phyloP scores from a whole-genome alignment of 305 asterid species.

The Solanum aculeatissimum region DNA sequence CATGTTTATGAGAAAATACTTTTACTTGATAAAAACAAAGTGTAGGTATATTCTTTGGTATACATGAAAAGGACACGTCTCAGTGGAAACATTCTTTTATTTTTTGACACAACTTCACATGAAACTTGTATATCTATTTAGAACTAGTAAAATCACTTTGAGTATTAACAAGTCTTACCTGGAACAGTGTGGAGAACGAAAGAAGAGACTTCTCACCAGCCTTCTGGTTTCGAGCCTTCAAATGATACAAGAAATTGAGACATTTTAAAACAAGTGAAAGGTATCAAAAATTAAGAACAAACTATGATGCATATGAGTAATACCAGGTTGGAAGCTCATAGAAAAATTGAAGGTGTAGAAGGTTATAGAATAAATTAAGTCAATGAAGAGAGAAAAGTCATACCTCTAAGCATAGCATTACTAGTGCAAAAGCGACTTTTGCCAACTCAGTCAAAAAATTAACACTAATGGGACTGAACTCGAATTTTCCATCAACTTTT shows the following conservation, averaged over 20 bases:
- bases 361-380: neutral
- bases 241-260: neutral
- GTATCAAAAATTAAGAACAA: neutral
- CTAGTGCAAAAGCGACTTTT: slow-evolving; percentile 69
- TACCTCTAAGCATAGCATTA: slow-evolving; percentile 94
- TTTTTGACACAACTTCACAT: neutral
- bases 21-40: neutral
- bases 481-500: slow-evolving; percentile 79
- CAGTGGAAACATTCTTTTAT: neutral
- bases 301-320: neutral
- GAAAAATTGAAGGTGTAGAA: neutral
- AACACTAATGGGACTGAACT: slow-evolving; percentile 84
- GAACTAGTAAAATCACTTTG: neutral
- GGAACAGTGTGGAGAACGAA: slow-evolving; percentile 72
- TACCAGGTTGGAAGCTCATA: neutral
- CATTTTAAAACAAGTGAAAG: neutral
- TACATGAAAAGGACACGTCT: neutral
- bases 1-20: neutral
- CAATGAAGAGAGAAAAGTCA: neutral
- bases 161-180: slow-evolving; percentile 35
- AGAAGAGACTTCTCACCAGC: slow-evolving; percentile 92
- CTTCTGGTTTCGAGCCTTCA: slow-evolving; percentile 79
- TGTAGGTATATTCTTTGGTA: neutral
- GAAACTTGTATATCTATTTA: neutral
- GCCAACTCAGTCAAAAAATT: slow-evolving; percentile 75